Evolutionary conservation across 805 yeast species (phyloP), one percentile per base, ranked within the genome.

Genomic region (Cyberlindnera veronae): DNA sequence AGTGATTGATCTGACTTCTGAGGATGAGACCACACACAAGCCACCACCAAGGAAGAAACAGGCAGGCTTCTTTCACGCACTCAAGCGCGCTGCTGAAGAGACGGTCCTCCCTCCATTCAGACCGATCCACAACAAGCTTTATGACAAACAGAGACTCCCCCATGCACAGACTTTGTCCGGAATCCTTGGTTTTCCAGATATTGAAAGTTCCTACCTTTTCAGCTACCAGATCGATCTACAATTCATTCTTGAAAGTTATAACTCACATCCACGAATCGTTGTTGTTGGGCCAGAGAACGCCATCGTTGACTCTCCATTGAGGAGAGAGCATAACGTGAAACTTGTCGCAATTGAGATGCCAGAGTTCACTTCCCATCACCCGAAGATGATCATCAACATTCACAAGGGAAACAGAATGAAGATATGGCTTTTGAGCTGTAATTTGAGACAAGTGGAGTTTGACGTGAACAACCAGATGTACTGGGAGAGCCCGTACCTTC

Each of bases 371-470:
- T 65, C 72, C 3, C 89, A 83, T 56, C 91, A 83, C 55, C 71
- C 86, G 1, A 83, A 83, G 54, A 62, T 82, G 72, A 77, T 82
- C 68, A 61, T 83, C 12, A 81, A 81, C 51, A 62, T 72, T 42
- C 78, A 67, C 50, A 54, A 54, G 2, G 63, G 62, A 14, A 43
- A 36, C 2, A 58, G 70, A 0, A 57, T 71, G 23, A 79, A 75
- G 51, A 57, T 83, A 0, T 76, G 75, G 17, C 62, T 82, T 18
- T 75, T 81, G 57, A 76, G 87, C 1, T 71, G 75, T 55, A 83
- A 83, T 56, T 54, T 81, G 39, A 77, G 81, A 1, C 57, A 58
- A 26, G 53, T 70, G 0, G 90, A 83, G 56, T 71, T 77, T 36
- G 62, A 63, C 5, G 68, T 70, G 1, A 76, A 82, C 41, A 81